Evolutionary conservation across 352 stramenopile genomes (phyloP).

Genomic region (Thraustochytrium aureum): DNA sequence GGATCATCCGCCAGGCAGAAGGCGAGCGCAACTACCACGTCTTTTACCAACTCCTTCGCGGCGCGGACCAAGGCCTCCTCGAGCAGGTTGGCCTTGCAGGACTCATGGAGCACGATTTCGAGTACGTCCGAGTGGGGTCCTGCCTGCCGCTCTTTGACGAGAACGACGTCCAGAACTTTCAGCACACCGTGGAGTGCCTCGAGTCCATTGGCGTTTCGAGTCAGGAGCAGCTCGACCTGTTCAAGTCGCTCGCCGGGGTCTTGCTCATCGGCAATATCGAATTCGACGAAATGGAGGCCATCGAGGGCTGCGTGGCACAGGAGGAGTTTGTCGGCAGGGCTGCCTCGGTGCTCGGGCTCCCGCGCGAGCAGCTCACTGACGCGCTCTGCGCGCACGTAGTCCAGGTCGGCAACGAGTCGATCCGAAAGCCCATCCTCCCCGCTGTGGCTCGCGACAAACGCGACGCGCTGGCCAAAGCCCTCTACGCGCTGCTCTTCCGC

Average conservation of each 20-base stretch:
- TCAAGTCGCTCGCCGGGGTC: constrained; percentile 81
- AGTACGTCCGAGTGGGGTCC: constrained; percentile 75
- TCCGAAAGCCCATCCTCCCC: constrained; percentile 65
- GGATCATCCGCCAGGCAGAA: constrained; percentile 74
- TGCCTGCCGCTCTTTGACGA: constrained; percentile 75
- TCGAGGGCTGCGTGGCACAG: constrained; percentile 61
- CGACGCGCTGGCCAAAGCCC: constrained; percentile 83
- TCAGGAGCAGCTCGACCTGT: constrained; percentile 83
- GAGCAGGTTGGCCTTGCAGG: constrained; percentile 26
- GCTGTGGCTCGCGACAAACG: constrained; percentile 69
- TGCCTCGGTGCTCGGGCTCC: not conserved
- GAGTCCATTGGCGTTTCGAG: constrained; percentile 75
- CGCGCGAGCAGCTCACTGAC: not conserved
- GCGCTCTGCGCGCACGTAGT: constrained; percentile 27
- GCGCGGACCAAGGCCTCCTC: constrained; percentile 11
- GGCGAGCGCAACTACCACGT: constrained; percentile 88
- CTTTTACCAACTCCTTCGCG: constrained; percentile 80
- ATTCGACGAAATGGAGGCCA: constrained; percentile 64
- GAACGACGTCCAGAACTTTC: constrained; percentile 72
- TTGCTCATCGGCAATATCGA: constrained; percentile 75
- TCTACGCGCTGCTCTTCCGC: constrained; percentile 94
- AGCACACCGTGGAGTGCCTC: constrained; percentile 56
- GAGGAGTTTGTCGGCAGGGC: not conserved
- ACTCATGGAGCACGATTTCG: constrained; percentile 68
- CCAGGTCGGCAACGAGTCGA: constrained; percentile 32